Evolutionary conservation across 805 yeast species (phyloP).

Genomic region (Candida patagonica): DNA sequence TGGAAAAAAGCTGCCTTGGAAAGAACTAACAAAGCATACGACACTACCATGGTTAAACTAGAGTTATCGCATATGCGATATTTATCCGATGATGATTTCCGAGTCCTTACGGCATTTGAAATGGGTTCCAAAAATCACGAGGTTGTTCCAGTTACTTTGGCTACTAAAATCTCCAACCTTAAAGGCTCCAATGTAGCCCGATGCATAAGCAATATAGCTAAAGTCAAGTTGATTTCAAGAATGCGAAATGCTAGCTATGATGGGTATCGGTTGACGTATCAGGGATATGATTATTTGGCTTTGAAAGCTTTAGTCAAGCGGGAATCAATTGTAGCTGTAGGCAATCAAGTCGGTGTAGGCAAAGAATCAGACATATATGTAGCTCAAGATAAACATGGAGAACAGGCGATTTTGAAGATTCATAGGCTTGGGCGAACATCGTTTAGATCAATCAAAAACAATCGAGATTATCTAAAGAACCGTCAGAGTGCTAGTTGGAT

Average conservation of each 20-base stretch:
- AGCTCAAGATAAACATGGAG: conserved; percentile 58
- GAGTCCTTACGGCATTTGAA: conserved; percentile 55
- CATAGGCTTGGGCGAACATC: conserved; percentile 93
- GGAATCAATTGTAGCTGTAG: conserved; percentile 66
- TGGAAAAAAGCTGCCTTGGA: too few species aligned
- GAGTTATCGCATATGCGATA: conserved; percentile 93
- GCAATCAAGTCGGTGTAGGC: conserved; percentile 89
- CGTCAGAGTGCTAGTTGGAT: conserved; percentile 80
- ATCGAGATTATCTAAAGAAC: conserved; percentile 79
- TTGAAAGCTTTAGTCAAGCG: conserved; percentile 73
- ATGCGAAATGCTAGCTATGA: conserved; percentile 90
- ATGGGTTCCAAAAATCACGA: conserved; percentile 89
- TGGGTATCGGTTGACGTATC: conserved; percentile 82
- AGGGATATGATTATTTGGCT: conserved; percentile 89
- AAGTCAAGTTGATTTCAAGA: conserved; percentile 65
- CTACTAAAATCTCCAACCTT: conserved; percentile 70
- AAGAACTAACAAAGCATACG: too few species aligned
- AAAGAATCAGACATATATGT: conserved; percentile 94
- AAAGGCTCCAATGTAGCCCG: conserved; percentile 70
- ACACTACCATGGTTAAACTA: conserved; percentile 56
- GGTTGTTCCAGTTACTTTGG: conserved; percentile 81
- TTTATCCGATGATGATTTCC: conserved; percentile 81
- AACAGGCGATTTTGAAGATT: conserved; percentile 70
- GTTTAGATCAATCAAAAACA: conserved; percentile 83
- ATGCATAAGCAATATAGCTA: conserved; percentile 78